These are phyloP conservation scores for Solanum paucissectum DNA, from an alignment of 257 asterid genomes.

Conservation along the genomic window DNA sequence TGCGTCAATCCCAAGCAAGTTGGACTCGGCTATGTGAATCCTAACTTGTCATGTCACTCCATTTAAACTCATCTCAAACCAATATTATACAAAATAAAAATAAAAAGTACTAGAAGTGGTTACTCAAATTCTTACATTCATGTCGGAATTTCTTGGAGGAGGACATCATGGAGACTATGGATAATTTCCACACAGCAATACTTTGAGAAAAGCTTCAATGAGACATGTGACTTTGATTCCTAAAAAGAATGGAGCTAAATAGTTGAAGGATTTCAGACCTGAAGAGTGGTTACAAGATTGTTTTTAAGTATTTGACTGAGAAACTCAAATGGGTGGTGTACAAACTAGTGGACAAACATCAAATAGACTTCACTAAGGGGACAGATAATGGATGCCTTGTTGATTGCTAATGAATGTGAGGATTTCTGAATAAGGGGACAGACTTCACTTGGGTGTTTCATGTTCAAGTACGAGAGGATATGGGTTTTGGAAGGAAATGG, in stretches of 20 bases:
- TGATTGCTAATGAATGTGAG: neutral
- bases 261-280: neutral
- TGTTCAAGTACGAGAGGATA: neutral
- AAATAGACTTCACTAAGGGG: neutral
- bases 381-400: neutral
- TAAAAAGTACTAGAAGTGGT: neutral
- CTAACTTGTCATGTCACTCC: neutral
- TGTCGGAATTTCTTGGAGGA: neutral
- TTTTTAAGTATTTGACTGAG: neutral
- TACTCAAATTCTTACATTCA: neutral
- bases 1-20: neutral
- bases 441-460: neutral
- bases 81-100: neutral
- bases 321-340: neutral
- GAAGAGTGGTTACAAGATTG: neutral
- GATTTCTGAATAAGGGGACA: neutral
- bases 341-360: neutral
- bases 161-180: neutral
- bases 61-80: neutral
- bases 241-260: neutral
- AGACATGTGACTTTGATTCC: neutral
- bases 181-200: neutral
- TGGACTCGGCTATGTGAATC: neutral
- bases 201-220: neutral
- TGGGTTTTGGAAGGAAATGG: neutral